phyloP scores from a whole-genome alignment of 768 basidiomycete species.

The Exidia glandulosa region DNA sequence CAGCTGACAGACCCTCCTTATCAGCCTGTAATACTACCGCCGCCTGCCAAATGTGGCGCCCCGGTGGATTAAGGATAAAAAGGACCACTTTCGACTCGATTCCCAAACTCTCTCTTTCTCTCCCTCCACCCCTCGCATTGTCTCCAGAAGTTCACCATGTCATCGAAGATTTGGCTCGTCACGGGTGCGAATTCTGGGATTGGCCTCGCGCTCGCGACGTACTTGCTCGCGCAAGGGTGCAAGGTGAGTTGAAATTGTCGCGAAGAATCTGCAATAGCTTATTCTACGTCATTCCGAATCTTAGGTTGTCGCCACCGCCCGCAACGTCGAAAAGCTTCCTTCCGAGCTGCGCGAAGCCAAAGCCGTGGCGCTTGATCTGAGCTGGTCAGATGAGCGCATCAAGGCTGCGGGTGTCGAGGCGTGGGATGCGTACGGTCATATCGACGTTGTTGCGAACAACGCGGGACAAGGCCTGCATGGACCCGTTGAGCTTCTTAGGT shows the following conservation, averaged over 20 bases:
- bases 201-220: slow-evolving; percentile 14
- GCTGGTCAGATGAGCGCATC: not conserved
- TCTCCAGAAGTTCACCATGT: no score
- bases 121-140: no score
- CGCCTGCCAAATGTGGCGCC: no score
- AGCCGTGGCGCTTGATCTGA: not conserved
- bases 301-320: not conserved
- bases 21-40: no score
- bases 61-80: no score
- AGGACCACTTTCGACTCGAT: no score
- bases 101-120: no score
- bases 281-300: no score
- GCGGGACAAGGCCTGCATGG: not conserved
- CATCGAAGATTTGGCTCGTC: slow-evolving; percentile 19
- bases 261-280: not conserved
- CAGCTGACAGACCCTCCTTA: no score
- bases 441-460: not conserved
- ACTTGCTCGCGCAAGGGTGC: slow-evolving; percentile 16
- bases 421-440: not conserved
- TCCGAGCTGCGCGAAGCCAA: not conserved
- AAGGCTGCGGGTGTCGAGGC: not conserved
- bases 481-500: not conserved
- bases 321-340: not conserved
- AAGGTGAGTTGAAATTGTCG: no score
- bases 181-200: slow-evolving; percentile 19